Conservation (phyloP, 345 rosid genomes). For the Eucalyptus pumila region DNA sequence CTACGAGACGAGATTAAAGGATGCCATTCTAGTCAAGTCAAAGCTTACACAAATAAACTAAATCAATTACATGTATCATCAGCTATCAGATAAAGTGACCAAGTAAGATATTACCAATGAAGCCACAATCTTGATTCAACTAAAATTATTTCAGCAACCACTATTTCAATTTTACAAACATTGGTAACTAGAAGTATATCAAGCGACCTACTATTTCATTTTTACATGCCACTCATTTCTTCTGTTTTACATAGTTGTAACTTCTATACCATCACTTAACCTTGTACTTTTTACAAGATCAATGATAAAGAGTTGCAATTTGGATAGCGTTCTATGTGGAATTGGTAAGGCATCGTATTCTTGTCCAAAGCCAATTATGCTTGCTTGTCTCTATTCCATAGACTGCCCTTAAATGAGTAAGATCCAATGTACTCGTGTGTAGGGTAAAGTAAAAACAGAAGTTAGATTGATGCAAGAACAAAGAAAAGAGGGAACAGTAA, state of each 20-base stretch:
- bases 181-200: neutral
- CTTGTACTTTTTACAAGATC: neutral
- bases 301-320: neutral
- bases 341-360: neutral
- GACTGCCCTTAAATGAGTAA: neutral
- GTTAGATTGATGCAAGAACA: neutral
- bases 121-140: neutral
- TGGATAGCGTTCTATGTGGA: neutral
- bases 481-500: neutral
- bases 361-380: neutral
- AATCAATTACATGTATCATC: neutral
- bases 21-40: neutral
- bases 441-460: neutral
- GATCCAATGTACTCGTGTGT: neutral
- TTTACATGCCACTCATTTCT: neutral
- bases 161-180: neutral
- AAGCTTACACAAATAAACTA: neutral
- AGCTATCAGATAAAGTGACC: neutral
- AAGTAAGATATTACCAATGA: neutral
- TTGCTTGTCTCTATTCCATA: neutral
- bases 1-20: neutral
- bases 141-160: neutral
- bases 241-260: neutral
- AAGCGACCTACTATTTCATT: neutral
- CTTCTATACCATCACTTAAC: neutral